These are phyloP conservation scores for Naganishia randhawae DNA, from an alignment of 768 basidiomycete genomes.

Conservation along the genomic window DNA sequence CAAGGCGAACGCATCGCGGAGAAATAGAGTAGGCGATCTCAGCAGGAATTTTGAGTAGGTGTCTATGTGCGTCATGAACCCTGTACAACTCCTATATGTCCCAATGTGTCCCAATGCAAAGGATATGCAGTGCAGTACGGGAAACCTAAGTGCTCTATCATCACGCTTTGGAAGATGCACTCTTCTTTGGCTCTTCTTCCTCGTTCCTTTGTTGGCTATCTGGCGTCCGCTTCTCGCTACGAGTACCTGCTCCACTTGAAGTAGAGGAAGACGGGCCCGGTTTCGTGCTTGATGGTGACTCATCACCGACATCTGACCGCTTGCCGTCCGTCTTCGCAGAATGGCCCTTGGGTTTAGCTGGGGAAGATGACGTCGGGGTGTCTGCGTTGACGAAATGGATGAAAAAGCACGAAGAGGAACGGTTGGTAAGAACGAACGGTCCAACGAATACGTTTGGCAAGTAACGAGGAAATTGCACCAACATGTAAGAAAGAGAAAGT, in stretches of 20 bases:
- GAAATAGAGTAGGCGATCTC: no score
- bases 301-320: neutral
- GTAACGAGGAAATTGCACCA: slow-evolving; percentile 9
- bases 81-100: no score
- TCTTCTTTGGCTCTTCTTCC: neutral
- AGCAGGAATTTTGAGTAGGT: no score
- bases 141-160: no score
- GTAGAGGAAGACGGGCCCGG: neutral
- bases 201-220: neutral
- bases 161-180: neutral
- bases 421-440: slow-evolving; percentile 9
- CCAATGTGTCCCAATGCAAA: no score
- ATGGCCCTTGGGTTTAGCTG: neutral
- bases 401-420: neutral
- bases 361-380: neutral
- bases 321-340: neutral
- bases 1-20: no score
- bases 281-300: neutral
- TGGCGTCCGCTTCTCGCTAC: neutral
- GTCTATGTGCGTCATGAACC: no score
- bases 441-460: neutral
- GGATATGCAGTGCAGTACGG: no score
- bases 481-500: slow-evolving; percentile 13
- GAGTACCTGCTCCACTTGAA: neutral
- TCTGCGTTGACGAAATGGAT: neutral